Evolutionary conservation across 257 asterid genomes (phyloP).

Genomic region (Lavandula angustifolia): DNA sequence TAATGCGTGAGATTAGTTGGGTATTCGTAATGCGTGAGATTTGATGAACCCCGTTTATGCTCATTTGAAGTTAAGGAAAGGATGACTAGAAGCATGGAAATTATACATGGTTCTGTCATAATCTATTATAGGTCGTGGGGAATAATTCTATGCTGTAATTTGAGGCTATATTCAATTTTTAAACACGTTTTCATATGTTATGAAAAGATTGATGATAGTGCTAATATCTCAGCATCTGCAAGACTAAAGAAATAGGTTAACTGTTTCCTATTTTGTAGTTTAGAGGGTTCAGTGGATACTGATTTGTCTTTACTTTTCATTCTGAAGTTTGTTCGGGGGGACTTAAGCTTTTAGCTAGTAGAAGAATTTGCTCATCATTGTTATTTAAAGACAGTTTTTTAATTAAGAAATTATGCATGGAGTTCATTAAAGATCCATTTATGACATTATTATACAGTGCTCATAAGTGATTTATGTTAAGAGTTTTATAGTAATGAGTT

Average conservation of each 20-base stretch:
- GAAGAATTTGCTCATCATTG: constrained; percentile 10
- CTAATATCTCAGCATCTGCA: constrained; percentile 1
- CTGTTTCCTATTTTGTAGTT: constrained; percentile 15
- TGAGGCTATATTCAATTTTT: constrained; percentile 12
- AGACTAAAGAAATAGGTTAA: constrained; percentile 5
- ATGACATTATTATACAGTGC: constrained; percentile 11
- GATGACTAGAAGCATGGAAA: constrained; percentile 6
- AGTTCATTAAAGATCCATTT: constrained; percentile 22
- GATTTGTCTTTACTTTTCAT: constrained; percentile 19
- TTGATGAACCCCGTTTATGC: constrained; percentile 12
- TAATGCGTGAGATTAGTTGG: constrained; percentile 22
- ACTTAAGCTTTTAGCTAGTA: neutral
- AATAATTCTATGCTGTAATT: constrained; percentile 2
- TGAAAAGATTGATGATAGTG: constrained; percentile 14
- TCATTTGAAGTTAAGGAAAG: neutral
- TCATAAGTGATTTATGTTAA: constrained; percentile 5
- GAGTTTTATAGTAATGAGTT: neutral
- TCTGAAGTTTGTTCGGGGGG: constrained; percentile 27
- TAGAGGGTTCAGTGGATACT: constrained; percentile 12
- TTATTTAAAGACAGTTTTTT: neutral
- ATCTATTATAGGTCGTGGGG: neutral
- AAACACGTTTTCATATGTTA: constrained; percentile 11
- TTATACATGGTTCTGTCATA: neutral
- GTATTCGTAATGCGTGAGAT: constrained; percentile 20
- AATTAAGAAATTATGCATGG: neutral